Evolutionary conservation across 2,329 filamentous ascomycete genomes (phyloP).

Genomic region (Purpureocillium lavendulum): DNA sequence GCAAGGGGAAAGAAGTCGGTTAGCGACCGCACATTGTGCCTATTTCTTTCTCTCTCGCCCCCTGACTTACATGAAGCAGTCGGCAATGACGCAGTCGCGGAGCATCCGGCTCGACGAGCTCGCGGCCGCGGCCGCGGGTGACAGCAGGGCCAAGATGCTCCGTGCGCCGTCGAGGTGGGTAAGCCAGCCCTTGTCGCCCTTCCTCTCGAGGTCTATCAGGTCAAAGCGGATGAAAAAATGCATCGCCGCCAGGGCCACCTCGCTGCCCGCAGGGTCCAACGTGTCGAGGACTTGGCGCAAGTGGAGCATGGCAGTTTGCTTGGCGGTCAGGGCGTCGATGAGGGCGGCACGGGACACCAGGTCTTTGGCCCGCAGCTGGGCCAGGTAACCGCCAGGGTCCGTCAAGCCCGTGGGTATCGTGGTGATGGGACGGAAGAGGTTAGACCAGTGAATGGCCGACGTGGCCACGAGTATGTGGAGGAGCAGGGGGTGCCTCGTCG

Average conservation of each 20-base stretch:
- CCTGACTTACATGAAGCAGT: conserved; percentile 35
- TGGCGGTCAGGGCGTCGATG: conserved; percentile 37
- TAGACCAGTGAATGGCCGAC: conserved; percentile 41
- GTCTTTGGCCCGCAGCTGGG: conserved; percentile 27
- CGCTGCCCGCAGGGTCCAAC: conserved; percentile 30
- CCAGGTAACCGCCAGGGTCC: conserved; percentile 27
- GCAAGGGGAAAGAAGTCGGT: too few species aligned
- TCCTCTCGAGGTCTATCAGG: conserved; percentile 38
- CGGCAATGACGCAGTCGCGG: conserved; percentile 37
- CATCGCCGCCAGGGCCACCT: conserved; percentile 38
- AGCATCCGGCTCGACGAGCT: conserved; percentile 23
- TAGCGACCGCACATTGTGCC: not conserved
- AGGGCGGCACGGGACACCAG: conserved; percentile 29
- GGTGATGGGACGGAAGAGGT: conserved; percentile 27
- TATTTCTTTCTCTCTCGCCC: not conserved
- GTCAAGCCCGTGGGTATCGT: conserved; percentile 20
- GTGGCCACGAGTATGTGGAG: conserved; percentile 40
- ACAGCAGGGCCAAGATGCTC: conserved; percentile 29
- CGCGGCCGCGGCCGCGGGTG: conserved; percentile 15
- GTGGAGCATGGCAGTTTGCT: conserved; percentile 36
- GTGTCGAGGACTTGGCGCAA: conserved; percentile 31
- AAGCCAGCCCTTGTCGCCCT: conserved; percentile 32
- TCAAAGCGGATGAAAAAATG: conserved; percentile 44
- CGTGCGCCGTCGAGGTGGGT: conserved; percentile 37
- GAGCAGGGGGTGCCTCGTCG: conserved; percentile 34